phyloP scores from a whole-genome alignment of 176 grass and related monocot genomes.

The Zea mays region DNA sequence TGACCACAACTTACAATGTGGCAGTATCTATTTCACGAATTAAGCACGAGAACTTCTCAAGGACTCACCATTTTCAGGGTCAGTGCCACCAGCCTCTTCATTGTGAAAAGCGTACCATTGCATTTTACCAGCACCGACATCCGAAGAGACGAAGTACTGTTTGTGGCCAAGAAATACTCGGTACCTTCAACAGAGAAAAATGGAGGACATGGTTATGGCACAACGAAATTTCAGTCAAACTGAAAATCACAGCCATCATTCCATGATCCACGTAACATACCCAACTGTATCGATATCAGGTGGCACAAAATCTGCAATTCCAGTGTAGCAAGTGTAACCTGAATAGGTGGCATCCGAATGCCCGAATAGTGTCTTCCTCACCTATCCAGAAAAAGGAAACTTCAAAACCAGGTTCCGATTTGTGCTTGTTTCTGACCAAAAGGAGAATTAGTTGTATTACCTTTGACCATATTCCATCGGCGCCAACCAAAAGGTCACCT shows the following conservation, averaged over 20 bases:
- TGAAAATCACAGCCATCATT: conserved; percentile 21
- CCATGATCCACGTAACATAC: conserved; percentile 47
- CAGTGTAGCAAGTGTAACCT: conserved; percentile 95
- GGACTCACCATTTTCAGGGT: conserved; percentile 79
- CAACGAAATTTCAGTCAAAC: conserved; percentile 2
- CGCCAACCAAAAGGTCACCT: conserved; percentile 95
- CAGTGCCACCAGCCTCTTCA: conserved; percentile 78
- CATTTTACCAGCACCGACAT: conserved; percentile 98
- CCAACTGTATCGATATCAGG: conserved; percentile 93
- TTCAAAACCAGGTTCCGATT: conserved; percentile 26
- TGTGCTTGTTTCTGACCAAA: conserved; percentile 22
- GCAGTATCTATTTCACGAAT: conserved; percentile 16
- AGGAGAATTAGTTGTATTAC: conserved; percentile 40
- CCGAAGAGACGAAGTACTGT: conserved; percentile 98
- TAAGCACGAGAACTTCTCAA: conserved; percentile 17
- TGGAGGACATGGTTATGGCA: conserved; percentile 28
- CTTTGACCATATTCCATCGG: conserved; percentile 98
- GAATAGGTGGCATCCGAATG: conserved; percentile 76
- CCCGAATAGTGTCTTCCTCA: conserved; percentile 80
- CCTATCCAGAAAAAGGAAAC: conserved; percentile 51
- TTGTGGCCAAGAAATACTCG: conserved; percentile 98
- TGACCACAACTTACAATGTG: not conserved
- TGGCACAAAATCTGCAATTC: conserved; percentile 95
- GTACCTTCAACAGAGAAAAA: conserved; percentile 54
- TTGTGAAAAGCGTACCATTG: conserved; percentile 99